phyloP scores from a whole-genome alignment of 2,329 filamentous ascomycete genomes.

The Trichoderma atrobrunneum region DNA sequence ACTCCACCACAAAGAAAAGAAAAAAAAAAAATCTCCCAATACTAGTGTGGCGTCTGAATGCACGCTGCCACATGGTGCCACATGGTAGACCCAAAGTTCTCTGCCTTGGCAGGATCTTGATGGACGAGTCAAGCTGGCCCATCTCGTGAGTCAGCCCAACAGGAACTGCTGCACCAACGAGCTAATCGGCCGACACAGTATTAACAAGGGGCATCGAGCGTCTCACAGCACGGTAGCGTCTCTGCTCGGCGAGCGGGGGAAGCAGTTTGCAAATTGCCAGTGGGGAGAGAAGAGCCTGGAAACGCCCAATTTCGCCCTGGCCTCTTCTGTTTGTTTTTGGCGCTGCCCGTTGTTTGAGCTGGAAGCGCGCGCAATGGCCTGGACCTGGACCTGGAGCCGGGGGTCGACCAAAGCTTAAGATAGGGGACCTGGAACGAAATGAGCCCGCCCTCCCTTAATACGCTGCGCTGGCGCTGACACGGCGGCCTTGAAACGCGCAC shows the following conservation, averaged over 20 bases:
- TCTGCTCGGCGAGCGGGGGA: neutral
- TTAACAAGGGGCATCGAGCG: neutral
- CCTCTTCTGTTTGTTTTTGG: neutral
- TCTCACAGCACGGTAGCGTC: neutral
- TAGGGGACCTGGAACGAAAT: neutral
- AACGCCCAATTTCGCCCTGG: conserved; percentile 1
- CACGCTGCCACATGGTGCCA: neutral
- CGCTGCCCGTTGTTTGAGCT: conserved; percentile 1
- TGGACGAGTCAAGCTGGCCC: neutral
- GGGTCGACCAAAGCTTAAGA: conserved; percentile 2
- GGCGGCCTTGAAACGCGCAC: conserved; percentile 4
- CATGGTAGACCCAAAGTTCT: neutral
- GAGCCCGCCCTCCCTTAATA: conserved; percentile 6
- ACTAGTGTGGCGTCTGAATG: conserved; percentile 3
- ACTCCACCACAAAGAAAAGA: neutral
- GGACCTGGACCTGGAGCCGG: neutral
- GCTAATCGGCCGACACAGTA: conserved; percentile 13
- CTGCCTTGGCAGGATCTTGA: neutral
- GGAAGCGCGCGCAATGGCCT: conserved; percentile 13
- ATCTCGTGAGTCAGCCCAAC: neutral
- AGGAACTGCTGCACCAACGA: neutral
- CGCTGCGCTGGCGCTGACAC: neutral
- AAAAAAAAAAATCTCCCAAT: neutral
- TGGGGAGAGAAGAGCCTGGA: neutral
- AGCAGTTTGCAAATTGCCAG: neutral